phyloP scores from a whole-genome alignment of 2,329 filamentous ascomycete genomes.

The Colletotrichum musae region DNA sequence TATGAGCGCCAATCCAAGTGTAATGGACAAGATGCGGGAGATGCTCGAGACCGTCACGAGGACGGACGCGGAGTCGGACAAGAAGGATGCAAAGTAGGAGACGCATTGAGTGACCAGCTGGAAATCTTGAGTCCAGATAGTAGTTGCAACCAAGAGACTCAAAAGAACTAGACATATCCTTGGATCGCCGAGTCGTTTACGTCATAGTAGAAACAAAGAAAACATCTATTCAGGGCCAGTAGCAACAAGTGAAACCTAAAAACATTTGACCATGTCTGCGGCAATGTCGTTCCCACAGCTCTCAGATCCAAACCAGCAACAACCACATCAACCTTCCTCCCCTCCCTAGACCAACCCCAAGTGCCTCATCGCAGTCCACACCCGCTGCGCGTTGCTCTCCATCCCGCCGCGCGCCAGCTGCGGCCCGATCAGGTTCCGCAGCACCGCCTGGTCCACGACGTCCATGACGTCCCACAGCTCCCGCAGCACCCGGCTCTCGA shows the following conservation, averaged over 20 bases:
- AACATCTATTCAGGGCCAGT: too few relatives aligned
- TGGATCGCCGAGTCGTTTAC: too few relatives aligned
- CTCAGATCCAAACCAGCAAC: background rate
- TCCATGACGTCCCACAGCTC: conserved; percentile 39
- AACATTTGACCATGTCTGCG: too few relatives aligned
- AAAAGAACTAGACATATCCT: too few relatives aligned
- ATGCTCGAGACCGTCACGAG: background rate
- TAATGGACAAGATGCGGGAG: background rate
- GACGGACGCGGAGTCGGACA: too few relatives aligned
- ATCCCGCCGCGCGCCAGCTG: conserved; percentile 26
- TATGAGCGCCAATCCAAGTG: background rate
- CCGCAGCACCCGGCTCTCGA: conserved; percentile 33
- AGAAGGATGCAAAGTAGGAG: background rate
- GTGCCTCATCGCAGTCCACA: conserved; percentile 37
- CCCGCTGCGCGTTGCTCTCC: conserved; percentile 30
- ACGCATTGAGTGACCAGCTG: too few relatives aligned
- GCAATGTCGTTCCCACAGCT: too few relatives aligned
- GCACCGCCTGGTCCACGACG: conserved; percentile 13
- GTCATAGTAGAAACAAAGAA: too few relatives aligned
- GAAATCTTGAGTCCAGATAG: too few relatives aligned
- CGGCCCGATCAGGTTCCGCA: conserved; percentile 28
- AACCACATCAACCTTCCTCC: background rate
- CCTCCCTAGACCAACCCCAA: conserved; percentile 20
- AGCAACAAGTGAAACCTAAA: too few relatives aligned
- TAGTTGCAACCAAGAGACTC: too few relatives aligned